phyloP scores from a whole-genome alignment of 306 rosid genomes.

The Styphnolobium japonicum region DNA sequence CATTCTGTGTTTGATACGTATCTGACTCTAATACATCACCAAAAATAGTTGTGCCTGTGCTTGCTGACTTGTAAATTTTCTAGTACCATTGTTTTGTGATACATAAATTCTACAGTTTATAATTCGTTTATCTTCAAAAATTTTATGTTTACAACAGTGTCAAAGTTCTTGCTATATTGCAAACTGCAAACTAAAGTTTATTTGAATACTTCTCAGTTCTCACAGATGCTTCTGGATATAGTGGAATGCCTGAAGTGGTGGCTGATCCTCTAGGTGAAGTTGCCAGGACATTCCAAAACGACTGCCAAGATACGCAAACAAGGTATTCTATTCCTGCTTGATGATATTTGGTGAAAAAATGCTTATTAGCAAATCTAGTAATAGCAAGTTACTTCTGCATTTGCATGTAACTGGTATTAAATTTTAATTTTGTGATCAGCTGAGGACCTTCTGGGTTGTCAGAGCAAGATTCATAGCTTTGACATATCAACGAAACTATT shows the following conservation, averaged over 20 bases:
- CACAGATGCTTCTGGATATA: conserved; percentile 75
- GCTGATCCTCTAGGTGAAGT: conserved; percentile 75
- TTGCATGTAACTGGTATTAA: not conserved
- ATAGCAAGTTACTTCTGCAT: not conserved
- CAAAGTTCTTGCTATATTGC: not conserved
- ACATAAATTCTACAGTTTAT: not conserved
- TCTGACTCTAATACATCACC: not conserved
- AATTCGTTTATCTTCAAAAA: not conserved
- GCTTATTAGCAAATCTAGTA: not conserved
- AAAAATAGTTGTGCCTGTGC: not conserved
- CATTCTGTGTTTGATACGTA: not conserved
- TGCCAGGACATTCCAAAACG: conserved; percentile 54
- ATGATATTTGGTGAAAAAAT: not conserved
- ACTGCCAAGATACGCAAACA: conserved; percentile 81
- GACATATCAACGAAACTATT: too few relatives aligned
- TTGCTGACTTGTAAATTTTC: not conserved
- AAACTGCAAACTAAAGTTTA: not conserved
- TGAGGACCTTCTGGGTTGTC: too few relatives aligned
- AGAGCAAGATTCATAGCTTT: too few relatives aligned
- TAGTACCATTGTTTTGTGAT: not conserved
- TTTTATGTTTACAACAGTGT: not conserved
- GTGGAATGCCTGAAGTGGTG: conserved; percentile 74
- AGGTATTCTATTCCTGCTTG: conserved; percentile 38
- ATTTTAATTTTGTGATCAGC: not conserved
- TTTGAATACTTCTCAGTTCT: conserved; percentile 34